phyloP scores from a whole-genome alignment of 2,329 filamentous ascomycete genomes.

The Penicillium sp. region DNA sequence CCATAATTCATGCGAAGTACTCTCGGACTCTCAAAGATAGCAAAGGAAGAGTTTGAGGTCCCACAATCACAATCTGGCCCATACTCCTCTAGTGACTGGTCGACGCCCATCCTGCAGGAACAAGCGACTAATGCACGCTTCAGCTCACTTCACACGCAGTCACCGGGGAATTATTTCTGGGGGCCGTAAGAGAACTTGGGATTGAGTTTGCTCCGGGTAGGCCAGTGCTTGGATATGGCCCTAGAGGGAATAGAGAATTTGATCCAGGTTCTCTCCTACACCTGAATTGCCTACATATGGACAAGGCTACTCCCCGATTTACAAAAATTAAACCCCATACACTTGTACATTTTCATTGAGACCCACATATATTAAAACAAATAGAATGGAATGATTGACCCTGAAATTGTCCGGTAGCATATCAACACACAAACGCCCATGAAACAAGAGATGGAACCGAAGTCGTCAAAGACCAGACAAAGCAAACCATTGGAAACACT shows the following conservation, averaged over 20 bases:
- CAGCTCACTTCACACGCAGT: slow-evolving; percentile 22
- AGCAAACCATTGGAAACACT: slow-evolving; percentile 3
- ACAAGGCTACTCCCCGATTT: neutral
- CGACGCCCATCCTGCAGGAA: slow-evolving; percentile 32
- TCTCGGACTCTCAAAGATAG: neutral
- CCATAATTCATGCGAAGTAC: neutral
- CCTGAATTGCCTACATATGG: neutral
- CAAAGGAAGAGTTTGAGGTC: slow-evolving; percentile 3
- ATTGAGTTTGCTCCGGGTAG: neutral
- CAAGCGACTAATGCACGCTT: slow-evolving; percentile 32
- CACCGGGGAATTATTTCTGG: neutral
- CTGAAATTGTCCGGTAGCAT: slow-evolving; percentile 18
- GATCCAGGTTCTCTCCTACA: neutral
- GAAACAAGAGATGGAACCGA: slow-evolving; percentile 7
- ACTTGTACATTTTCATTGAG: slow-evolving; percentile 2
- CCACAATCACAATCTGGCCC: slow-evolving; percentile 19
- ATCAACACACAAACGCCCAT: slow-evolving; percentile 28
- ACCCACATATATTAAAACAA: slow-evolving; percentile 12
- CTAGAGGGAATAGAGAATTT: neutral
- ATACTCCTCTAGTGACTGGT: slow-evolving; percentile 16
- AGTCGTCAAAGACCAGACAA: neutral
- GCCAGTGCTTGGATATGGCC: neutral
- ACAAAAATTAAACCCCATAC: neutral
- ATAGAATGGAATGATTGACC: slow-evolving; percentile 18
- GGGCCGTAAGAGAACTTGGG: neutral